Evolutionary conservation across 164 flowering plant genomes (phyloP), one percentile per base, ranked within the genome.

Genomic region (Chimonanthus salicifolius): DNA sequence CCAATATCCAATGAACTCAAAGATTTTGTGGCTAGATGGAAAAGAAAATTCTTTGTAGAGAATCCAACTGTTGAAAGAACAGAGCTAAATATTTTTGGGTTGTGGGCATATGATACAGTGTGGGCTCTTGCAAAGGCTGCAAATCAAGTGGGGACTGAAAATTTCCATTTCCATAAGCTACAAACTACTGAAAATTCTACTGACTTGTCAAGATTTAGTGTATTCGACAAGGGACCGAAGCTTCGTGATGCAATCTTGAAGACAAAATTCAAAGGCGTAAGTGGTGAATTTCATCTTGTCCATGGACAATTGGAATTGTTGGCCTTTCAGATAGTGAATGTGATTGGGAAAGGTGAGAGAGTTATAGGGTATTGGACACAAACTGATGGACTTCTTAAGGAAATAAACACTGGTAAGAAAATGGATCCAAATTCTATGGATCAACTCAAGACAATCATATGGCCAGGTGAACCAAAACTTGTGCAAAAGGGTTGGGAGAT

Each of bases 71-170:
- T 58, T 6, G 47, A 62, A 20, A 13, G 10, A 21, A 1, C 64
- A 15, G 74, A 69, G 13, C 49, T 78, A 9, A 77, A 68, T 46
- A 43, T 79, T 2, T 78, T 74, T 62, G 87, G 87, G 5, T 18
- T 87, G n/a, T 79, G 86, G 87, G 89, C 87, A 4, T 85, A 89
- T 78, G 89, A 89, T 75, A 75, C 85, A 2, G 67, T 69, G 3
- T 72, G 64, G 47, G 84, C 84, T 7, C 48, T 87, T 6, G 89
- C 90, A n/a, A 75, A 64, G 74, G 84, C 88, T 33, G 73, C 72
- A 58, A 85, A 83, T 71, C 73, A 70, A 68, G 75, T 73, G 33
- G 77, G 78, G 5, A 47, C 62, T 2, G 6, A 49, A 18, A 76
- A 72, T 8, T 54, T 67, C 43, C n/a, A 62, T 18, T 78, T 75